Evolutionary conservation across 805 yeast genomes (phyloP).

Genomic region (Cyberlindnera maritima): DNA sequence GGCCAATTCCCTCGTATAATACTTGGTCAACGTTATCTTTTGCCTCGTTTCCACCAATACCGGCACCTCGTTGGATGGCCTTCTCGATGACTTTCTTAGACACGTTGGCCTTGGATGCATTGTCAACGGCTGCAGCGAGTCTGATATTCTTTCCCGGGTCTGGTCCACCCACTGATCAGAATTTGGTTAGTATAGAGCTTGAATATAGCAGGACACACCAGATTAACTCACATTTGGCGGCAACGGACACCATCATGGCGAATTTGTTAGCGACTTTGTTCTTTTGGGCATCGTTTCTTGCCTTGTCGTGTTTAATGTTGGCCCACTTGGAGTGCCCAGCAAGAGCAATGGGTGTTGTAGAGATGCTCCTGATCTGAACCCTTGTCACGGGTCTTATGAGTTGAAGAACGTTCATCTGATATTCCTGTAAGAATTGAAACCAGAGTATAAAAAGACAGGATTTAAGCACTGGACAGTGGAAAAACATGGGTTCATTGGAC

Average conservation of each 20-base stretch:
- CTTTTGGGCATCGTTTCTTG: slow-evolving; percentile 81
- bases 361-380: slow-evolving; percentile 3
- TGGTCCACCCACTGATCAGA: slow-evolving; percentile 50
- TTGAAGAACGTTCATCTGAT: slow-evolving; percentile 1
- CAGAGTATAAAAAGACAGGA: too few relatives aligned
- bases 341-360: slow-evolving; percentile 4
- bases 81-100: slow-evolving; percentile 82
- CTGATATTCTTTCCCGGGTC: slow-evolving; percentile 62
- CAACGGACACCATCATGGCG: slow-evolving; percentile 70
- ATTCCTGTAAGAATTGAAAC: too few relatives aligned
- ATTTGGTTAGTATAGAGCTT: neutral
- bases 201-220: too few relatives aligned
- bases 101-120: slow-evolving; percentile 72
- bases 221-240: slow-evolving; percentile 54
- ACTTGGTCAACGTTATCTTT: slow-evolving; percentile 50
- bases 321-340: slow-evolving; percentile 96
- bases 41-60: slow-evolving; percentile 49
- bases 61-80: slow-evolving; percentile 84
- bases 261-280: slow-evolving; percentile 67
- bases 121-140: slow-evolving; percentile 69
- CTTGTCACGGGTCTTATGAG: neutral
- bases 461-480: too few relatives aligned
- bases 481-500: too few relatives aligned
- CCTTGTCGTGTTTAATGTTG: slow-evolving; percentile 89
- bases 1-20: slow-evolving; percentile 86